Conservation (phyloP, 805 yeast genomes). For the Barnettozyma populi region DNA sequence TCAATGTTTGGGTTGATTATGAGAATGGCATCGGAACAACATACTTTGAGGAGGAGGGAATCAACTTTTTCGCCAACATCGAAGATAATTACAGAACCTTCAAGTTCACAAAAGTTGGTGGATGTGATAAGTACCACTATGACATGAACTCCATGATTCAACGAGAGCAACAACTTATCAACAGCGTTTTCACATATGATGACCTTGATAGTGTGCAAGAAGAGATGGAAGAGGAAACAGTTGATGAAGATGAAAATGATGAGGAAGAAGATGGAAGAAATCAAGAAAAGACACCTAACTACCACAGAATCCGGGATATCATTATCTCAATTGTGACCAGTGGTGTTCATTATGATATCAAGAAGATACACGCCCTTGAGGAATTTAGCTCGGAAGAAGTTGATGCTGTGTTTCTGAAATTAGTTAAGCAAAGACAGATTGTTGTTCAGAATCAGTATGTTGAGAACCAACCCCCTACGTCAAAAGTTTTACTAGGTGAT, state of each 20-base stretch:
- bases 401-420: slow-evolving; percentile 35
- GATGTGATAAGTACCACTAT: slow-evolving; percentile 33
- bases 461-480: neutral
- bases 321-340: slow-evolving; percentile 31
- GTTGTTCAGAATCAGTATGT: slow-evolving; percentile 24
- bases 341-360: slow-evolving; percentile 23
- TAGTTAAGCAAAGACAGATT: slow-evolving; percentile 50
- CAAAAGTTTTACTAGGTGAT: slow-evolving; percentile 22
- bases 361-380: slow-evolving; percentile 28
- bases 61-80: slow-evolving; percentile 31
- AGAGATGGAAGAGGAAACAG: neutral
- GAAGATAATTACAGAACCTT: slow-evolving; percentile 45
- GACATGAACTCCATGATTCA: slow-evolving; percentile 65
- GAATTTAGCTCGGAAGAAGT: slow-evolving; percentile 46
- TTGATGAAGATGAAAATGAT: neutral
- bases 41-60: slow-evolving; percentile 7
- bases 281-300: slow-evolving; percentile 4
- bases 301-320: slow-evolving; percentile 27
- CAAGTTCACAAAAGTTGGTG: slow-evolving; percentile 31
- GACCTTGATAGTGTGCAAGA: slow-evolving; percentile 4
- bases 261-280: neutral
- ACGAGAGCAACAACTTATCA: slow-evolving; percentile 51
- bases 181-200: slow-evolving; percentile 37
- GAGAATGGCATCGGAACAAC: slow-evolving; percentile 27
- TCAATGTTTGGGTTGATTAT: slow-evolving; percentile 60